Conservation (phyloP, 2,329 filamentous ascomycete genomes). For the Aplosporella prunicola region DNA sequence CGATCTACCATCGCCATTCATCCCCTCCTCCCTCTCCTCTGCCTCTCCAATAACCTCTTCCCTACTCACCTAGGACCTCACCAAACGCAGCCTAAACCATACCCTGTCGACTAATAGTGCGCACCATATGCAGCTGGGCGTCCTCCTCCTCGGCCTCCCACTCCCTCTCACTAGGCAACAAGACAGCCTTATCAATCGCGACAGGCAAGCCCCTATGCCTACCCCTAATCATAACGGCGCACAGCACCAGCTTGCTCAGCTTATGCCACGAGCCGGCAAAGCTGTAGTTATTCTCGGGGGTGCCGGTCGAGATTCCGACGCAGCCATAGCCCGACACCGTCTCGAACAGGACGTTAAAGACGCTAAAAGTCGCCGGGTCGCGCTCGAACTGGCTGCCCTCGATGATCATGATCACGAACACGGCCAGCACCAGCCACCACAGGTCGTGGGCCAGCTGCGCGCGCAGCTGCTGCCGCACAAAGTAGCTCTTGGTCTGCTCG, state of each 20-base stretch:
- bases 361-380: slow-evolving; percentile 28
- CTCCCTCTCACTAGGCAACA: slow-evolving; percentile 27
- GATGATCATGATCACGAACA: slow-evolving; percentile 39
- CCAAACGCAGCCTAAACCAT: slow-evolving; percentile 5
- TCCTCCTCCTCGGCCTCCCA: slow-evolving; percentile 25
- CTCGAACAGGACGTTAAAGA: slow-evolving; percentile 40
- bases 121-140: slow-evolving; percentile 16
- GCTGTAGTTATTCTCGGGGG: slow-evolving; percentile 35
- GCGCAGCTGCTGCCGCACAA: slow-evolving; percentile 35
- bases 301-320: slow-evolving; percentile 39
- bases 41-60: no score
- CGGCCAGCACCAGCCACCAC: slow-evolving; percentile 37
- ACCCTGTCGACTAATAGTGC: slow-evolving; percentile 2
- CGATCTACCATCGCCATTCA: no score
- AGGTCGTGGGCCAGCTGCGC: slow-evolving; percentile 39
- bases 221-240: slow-evolving; percentile 47
- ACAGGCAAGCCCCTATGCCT: slow-evolving; percentile 47
- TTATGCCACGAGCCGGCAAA: slow-evolving; percentile 41
- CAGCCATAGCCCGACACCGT: slow-evolving; percentile 29
- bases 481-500: slow-evolving; percentile 25
- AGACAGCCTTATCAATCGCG: slow-evolving; percentile 41
- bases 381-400: slow-evolving; percentile 28
- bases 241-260: slow-evolving; percentile 46
- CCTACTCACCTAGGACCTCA: no score
- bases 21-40: no score